Conservation (phyloP, 768 basidiomycete species). For the Lactifluus volemus region DNA sequence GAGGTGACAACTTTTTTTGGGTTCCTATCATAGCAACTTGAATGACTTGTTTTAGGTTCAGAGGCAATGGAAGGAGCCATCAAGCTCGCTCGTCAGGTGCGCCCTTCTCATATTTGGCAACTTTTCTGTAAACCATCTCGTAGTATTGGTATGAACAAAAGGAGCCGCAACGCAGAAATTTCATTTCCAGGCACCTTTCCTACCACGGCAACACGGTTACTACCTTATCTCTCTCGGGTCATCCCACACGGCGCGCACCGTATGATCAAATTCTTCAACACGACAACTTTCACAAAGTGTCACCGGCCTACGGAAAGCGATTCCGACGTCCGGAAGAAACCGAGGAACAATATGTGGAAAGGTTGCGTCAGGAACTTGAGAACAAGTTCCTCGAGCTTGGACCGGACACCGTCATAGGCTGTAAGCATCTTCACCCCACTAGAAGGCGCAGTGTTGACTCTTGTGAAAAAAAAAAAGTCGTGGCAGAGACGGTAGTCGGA, state of each 20-base stretch:
- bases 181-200: constrained; percentile 68
- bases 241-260: constrained; percentile 58
- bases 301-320: constrained; percentile 80
- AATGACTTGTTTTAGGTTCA: constrained; percentile 42
- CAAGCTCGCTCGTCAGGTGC: constrained; percentile 71
- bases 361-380: constrained; percentile 74
- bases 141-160: constrained; percentile 66
- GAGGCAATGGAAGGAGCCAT: constrained; percentile 87
- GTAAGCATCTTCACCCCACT: constrained; percentile 34
- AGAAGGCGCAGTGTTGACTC: background rate
- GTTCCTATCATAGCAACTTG: no score
- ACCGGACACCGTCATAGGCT: constrained; percentile 73
- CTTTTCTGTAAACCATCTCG: background rate
- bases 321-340: constrained; percentile 62
- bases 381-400: constrained; percentile 79
- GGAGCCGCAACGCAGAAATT: constrained; percentile 64
- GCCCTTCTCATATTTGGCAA: constrained; percentile 2
- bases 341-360: constrained; percentile 71
- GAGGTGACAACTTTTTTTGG: constrained; percentile 39
- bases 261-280: constrained; percentile 59
- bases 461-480: constrained; percentile 43
- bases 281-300: constrained; percentile 72
- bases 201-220: constrained; percentile 82
- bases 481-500: constrained; percentile 81
- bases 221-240: constrained; percentile 58